phyloP scores from a whole-genome alignment of 1,284 basidiomycete species.

The Melampsora americana region DNA sequence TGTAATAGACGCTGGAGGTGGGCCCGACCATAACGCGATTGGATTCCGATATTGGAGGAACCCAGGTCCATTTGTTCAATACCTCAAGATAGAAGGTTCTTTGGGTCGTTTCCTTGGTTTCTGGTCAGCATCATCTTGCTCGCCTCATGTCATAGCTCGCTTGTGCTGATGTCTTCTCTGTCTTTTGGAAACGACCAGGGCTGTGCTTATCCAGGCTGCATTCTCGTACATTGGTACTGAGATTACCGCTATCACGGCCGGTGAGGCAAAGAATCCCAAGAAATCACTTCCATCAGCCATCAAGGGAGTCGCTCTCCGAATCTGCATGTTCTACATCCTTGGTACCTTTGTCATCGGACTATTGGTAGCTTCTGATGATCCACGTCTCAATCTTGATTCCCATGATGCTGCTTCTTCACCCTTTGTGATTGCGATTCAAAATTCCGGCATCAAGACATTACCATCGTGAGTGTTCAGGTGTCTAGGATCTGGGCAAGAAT shows the following conservation, averaged over 20 bases:
- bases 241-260: conserved; percentile 54
- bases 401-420: conserved; percentile 70
- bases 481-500: not conserved
- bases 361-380: conserved; percentile 68
- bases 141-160: not conserved
- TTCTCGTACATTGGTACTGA: conserved; percentile 55
- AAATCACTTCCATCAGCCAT: conserved; percentile 50
- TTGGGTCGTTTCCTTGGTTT: conserved; percentile 34
- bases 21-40: conserved; percentile 34
- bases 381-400: conserved; percentile 60
- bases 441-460: conserved; percentile 22
- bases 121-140: conserved; percentile 13
- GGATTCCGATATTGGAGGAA: conserved; percentile 53
- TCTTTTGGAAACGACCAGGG: conserved; percentile 35
- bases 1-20: conserved; percentile 28
- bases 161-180: conserved; percentile 34
- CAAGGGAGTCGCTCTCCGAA: conserved; percentile 68
- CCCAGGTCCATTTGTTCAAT: conserved; percentile 57
- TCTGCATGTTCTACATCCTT: conserved; percentile 56
- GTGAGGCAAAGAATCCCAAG: conserved; percentile 55
- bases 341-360: conserved; percentile 68
- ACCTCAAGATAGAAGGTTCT: conserved; percentile 43
- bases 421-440: conserved; percentile 67
- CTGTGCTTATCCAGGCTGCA: conserved; percentile 52
- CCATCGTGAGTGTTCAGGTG: conserved; percentile 25